Base-by-base conservation (phyloP, 2,329 filamentous ascomycete species). In the Stagonosporopsis rhizophila region DNA sequence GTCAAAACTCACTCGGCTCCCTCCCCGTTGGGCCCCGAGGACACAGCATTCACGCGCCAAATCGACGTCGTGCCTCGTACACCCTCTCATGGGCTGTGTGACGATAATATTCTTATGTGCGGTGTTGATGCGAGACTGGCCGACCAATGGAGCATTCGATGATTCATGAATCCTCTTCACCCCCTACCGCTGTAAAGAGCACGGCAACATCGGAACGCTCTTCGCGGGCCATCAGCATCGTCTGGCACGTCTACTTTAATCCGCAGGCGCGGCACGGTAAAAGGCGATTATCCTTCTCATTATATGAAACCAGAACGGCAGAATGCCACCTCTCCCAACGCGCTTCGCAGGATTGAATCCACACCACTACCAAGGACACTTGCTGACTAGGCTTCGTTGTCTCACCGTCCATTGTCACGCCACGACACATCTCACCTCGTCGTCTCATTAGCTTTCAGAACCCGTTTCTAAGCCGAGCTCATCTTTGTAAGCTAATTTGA, bases 61-160 rank as follows among this genome's bases (percentile, higher is more conserved):
- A 44, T 52, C 38, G 38, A 52, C 22, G 44, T 32, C 19, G n/a
- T 28, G 40, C 38, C 48, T 52, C 44, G 38, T 38, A 47, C 38
- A 44, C 38, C 53, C 42, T 52, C n/a, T 38, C 42, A 38, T 52
- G 47, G 25, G 17, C 25, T 56, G 47, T 56, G 47, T 20, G 22
- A 56, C 25, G n/a, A 37, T 8, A n/a, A 9, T 32, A 11, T 35
- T 30, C 35, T 25, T 35, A 25, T 38, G 30, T 27, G 47, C 48
- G 44, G 50, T 48, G 12, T 39, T 38, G 48, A 44, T 20, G 30
- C 19, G 17, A 47, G 22, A 52, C 42, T 23, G 42, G 38, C 53
- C 49, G 49, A 22, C 42, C 28, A 45, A 45, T 45, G 42, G 17
- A 30, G 19, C 6, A 3, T 9, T 17, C 19, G 27, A 14, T 32